These are phyloP conservation scores for Colletotrichum tamarilloi DNA, from an alignment of 2,329 filamentous ascomycete genomes.

Conservation along the genomic window DNA sequence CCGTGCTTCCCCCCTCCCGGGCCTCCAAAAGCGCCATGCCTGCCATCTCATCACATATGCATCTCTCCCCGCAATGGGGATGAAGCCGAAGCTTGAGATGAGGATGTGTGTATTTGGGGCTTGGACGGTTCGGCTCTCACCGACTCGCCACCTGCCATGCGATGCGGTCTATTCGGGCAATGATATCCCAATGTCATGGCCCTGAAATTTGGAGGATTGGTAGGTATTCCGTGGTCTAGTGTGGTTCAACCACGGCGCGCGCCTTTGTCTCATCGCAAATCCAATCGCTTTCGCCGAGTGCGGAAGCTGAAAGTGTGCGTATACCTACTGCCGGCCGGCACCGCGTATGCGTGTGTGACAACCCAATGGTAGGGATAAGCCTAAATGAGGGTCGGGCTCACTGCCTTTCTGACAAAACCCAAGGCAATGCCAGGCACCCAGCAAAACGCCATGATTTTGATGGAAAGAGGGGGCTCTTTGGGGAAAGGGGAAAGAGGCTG, in stretches of 20 bases:
- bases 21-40: not conserved
- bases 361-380: conserved; percentile 23
- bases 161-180: conserved; percentile 15
- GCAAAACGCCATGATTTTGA: conserved; percentile 17
- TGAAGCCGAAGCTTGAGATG: not conserved
- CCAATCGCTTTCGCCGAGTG: not conserved
- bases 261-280: not conserved
- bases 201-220: not conserved
- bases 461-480: not conserved
- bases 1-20: no score
- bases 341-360: not conserved
- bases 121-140: conserved; percentile 22
- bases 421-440: not conserved
- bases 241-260: not conserved
- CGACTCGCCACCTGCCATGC: conserved; percentile 29
- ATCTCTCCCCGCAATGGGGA: conserved; percentile 9
- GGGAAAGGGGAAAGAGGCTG: conserved; percentile 19
- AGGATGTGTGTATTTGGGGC: not conserved
- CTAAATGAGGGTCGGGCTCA: not conserved
- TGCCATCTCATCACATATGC: not conserved
- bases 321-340: not conserved
- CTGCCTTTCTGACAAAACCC: not conserved
- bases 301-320: not conserved
- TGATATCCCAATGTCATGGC: conserved; percentile 9
- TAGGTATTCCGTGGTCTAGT: not conserved